These are phyloP conservation scores for Mrakia gelida DNA, from an alignment of 768 basidiomycete genomes.

Conservation along the genomic window DNA sequence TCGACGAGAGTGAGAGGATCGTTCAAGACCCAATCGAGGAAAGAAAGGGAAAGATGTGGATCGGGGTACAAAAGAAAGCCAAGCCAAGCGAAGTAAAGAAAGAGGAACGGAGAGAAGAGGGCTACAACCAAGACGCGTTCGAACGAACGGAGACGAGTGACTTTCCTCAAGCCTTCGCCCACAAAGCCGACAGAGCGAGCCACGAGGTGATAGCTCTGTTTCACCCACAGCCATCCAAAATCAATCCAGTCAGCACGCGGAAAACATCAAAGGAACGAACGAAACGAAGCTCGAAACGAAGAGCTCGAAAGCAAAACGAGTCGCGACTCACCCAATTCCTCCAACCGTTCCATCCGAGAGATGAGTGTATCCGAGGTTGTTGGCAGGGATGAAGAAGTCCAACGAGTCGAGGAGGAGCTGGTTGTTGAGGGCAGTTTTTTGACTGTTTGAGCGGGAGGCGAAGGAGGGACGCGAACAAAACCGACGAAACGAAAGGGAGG, in stretches of 20 bases:
- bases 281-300: background rate
- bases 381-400: slow-evolving; percentile 87
- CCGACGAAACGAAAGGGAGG: too few relatives aligned
- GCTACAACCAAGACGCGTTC: background rate
- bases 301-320: background rate
- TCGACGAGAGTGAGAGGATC: too few relatives aligned
- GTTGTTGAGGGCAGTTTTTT: slow-evolving; percentile 61
- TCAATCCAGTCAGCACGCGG: background rate
- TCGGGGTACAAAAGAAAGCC: too few relatives aligned
- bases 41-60: too few relatives aligned
- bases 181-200: slow-evolving; percentile 12
- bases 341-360: slow-evolving; percentile 83
- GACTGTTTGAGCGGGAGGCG: slow-evolving; percentile 37
- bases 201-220: slow-evolving; percentile 21
- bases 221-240: background rate
- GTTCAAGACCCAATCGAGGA: too few relatives aligned
- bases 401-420: slow-evolving; percentile 81
- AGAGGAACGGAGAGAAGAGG: background rate
- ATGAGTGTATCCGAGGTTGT: slow-evolving; percentile 66
- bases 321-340: slow-evolving; percentile 65
- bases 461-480: too few relatives aligned
- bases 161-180: slow-evolving; percentile 15
- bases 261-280: background rate
- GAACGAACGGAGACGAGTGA: too few relatives aligned
- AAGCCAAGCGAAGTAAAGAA: background rate